A percentile compares a stretch with the other conserved stretches of the same genome.
These are phyloP conservation scores for Anthostomella pinea DNA, from an alignment of 2,329 filamentous ascomycete species.

Conservation along the genomic window DNA sequence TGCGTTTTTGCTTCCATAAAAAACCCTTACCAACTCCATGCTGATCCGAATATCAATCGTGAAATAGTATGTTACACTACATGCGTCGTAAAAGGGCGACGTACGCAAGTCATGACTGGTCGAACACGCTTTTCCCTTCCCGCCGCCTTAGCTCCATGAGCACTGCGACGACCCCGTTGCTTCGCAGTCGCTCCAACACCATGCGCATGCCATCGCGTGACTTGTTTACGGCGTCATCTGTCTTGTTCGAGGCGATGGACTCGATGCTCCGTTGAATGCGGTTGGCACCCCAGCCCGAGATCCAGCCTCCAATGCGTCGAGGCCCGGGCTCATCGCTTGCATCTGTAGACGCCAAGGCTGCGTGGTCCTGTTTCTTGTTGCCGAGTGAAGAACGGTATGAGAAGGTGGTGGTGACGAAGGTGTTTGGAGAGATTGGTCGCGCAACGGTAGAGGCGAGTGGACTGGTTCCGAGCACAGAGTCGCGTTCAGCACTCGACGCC, in stretches of 20 bases:
- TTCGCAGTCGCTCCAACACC: slow-evolving; percentile 67
- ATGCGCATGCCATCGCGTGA: slow-evolving; percentile 81
- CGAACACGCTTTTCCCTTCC: slow-evolving; percentile 36
- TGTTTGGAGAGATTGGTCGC: slow-evolving; percentile 37
- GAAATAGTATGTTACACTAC: too few species aligned
- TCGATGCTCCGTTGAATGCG: slow-evolving; percentile 80
- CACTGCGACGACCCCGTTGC: slow-evolving; percentile 56
- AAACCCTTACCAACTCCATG: too few species aligned
- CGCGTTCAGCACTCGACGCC: slow-evolving; percentile 18
- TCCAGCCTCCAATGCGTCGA: slow-evolving; percentile 41
- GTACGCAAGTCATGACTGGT: too few species aligned
- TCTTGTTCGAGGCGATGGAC: slow-evolving; percentile 72
- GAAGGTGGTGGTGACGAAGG: slow-evolving; percentile 71
- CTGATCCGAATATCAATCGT: too few species aligned
- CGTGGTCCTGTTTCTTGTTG: slow-evolving; percentile 60
- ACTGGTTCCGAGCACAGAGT: slow-evolving; percentile 31
- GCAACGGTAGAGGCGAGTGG: slow-evolving; percentile 4
- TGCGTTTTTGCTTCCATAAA: too few species aligned
- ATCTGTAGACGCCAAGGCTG: slow-evolving; percentile 37
- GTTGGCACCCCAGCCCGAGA: slow-evolving; percentile 58
- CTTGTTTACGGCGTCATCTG: slow-evolving; percentile 74
- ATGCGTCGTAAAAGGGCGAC: too few species aligned
- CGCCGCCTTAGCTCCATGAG: slow-evolving; percentile 51
- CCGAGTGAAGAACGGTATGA: slow-evolving; percentile 71
- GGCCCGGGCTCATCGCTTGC: slow-evolving; percentile 37